Percentiles rank a stretch among this genome's conserved stretches.
These are phyloP conservation scores for Diaporthe aspalathi DNA, from an alignment of 2,329 filamentous ascomycete genomes.

Conservation along the genomic window DNA sequence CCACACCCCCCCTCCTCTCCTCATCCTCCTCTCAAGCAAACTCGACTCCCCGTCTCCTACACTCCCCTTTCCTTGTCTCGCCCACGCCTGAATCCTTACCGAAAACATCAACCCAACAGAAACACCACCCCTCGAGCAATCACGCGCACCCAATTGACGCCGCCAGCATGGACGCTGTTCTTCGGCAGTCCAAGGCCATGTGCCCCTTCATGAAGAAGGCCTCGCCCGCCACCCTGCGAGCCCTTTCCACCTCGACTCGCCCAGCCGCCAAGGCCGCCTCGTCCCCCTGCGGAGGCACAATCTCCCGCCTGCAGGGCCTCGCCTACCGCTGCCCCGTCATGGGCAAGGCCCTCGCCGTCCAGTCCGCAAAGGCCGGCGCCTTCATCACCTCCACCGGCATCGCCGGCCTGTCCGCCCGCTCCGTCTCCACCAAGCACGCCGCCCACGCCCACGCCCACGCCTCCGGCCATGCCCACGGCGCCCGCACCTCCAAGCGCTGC, in stretches of 20 bases:
- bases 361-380: conserved; percentile 70
- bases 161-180: conserved; percentile 84
- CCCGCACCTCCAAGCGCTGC: conserved; percentile 67
- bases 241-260: conserved; percentile 81
- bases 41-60: neutral
- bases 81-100: neutral
- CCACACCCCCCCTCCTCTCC: neutral
- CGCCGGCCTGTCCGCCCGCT: conserved; percentile 59
- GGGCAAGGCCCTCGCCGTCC: conserved; percentile 95
- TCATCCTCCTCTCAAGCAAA: too few relatives aligned
- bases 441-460: neutral
- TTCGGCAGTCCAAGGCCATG: conserved; percentile 95
- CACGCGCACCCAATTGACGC: conserved; percentile 9
- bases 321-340: conserved; percentile 97
- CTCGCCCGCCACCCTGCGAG: conserved; percentile 89
- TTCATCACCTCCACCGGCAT: conserved; percentile 56
- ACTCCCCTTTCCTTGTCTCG: neutral
- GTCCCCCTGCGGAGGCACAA: conserved; percentile 87
- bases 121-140: neutral
- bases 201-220: conserved; percentile 98
- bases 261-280: conserved; percentile 64
- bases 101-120: neutral
- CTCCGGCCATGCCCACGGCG: conserved; percentile 51
- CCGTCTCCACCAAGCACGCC: conserved; percentile 18
- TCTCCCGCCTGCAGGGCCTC: conserved; percentile 95